phyloP scores from a whole-genome alignment of 331 rosid genomes.

The Dryas integrifolia region DNA sequence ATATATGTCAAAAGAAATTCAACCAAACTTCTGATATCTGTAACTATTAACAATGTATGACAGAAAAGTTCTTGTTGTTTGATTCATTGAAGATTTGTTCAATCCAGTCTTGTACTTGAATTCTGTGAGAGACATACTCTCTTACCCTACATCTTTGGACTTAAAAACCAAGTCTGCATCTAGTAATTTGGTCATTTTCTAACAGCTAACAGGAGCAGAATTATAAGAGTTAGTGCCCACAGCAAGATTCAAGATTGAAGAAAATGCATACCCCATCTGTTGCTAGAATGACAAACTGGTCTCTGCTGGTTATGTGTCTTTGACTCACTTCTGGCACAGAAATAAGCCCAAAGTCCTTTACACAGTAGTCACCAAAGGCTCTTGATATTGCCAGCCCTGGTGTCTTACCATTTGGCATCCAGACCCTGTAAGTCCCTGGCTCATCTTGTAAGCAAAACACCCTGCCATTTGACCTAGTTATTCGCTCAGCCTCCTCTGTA shows the following conservation, averaged over 20 bases:
- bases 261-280: conserved; percentile 60
- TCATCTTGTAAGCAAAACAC: conserved; percentile 66
- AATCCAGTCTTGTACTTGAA: no score
- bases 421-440: conserved; percentile 66
- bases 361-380: conserved; percentile 67
- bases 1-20: background rate
- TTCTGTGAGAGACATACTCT: no score
- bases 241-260: no score
- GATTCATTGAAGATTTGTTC: no score
- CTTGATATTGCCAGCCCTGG: conserved; percentile 73
- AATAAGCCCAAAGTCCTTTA: conserved; percentile 65
- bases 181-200: no score
- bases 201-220: no score
- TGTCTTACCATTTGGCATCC: conserved; percentile 57
- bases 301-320: conserved; percentile 40
- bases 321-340: conserved; percentile 61
- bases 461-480: conserved; percentile 50
- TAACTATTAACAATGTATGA: no score
- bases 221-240: no score
- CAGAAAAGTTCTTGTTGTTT: no score
- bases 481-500: conserved; percentile 70
- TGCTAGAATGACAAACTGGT: conserved; percentile 70
- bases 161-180: no score
- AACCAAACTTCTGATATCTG: no score
- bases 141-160: no score